phyloP scores from a whole-genome alignment of 176 grass and related monocot genomes.

The Oropetium thomaeum region DNA sequence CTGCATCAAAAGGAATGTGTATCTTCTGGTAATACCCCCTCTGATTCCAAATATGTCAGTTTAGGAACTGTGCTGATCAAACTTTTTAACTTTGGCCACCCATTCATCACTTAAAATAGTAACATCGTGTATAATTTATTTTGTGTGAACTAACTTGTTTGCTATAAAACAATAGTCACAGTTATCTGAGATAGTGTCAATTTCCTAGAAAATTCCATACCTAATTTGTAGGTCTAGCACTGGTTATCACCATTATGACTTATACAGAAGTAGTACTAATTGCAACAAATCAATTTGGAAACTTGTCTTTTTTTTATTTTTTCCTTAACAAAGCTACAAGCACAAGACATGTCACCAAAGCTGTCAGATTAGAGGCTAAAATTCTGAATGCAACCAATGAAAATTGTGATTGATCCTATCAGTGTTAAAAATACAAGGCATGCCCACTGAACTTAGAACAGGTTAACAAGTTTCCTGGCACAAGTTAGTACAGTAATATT shows the following conservation, averaged over 20 bases:
- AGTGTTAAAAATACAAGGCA: not conserved
- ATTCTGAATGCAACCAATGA: slow-evolving; percentile 1
- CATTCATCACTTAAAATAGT: not conserved
- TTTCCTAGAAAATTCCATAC: too few relatives aligned
- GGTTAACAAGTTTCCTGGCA: not conserved
- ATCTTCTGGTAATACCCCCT: slow-evolving; percentile 27
- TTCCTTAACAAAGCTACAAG: not conserved
- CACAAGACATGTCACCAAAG: not conserved
- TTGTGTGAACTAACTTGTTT: not conserved
- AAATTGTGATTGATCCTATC: not conserved
- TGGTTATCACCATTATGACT: too few relatives aligned
- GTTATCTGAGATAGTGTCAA: not conserved
- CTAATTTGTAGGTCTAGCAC: too few relatives aligned
- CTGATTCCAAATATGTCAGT: not conserved
- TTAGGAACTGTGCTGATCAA: not conserved
- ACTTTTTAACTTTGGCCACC: not conserved
- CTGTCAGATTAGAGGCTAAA: slow-evolving; percentile 2
- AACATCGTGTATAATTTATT: not conserved
- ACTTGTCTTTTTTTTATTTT: too few relatives aligned
- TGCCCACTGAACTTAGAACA: not conserved
- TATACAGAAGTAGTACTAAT: too few relatives aligned
- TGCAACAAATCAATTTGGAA: not conserved
- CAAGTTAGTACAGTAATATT: not conserved
- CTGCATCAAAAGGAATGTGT: slow-evolving; percentile 5
- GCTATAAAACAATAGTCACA: not conserved